Percentiles rank a stretch among this genome's conserved stretches.
phyloP scores from a whole-genome alignment of 2,329 filamentous ascomycete species.

The Sclerotiophoma versabilis region DNA sequence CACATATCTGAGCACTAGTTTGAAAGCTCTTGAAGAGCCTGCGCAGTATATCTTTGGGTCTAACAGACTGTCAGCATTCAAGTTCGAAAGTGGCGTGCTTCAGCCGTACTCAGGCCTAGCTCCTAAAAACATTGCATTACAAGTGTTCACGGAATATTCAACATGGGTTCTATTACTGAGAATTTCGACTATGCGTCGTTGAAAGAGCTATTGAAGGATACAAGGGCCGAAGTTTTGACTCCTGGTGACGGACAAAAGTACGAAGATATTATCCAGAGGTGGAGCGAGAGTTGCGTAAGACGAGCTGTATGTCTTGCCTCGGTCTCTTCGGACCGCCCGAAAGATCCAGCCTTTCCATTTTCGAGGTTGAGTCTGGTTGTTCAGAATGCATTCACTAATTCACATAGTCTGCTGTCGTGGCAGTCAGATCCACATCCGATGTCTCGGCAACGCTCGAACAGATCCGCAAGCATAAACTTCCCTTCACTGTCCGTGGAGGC shows the following conservation, averaged over 20 bases:
- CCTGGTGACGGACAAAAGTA: constrained; percentile 22
- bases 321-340: neutral
- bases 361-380: neutral
- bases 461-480: constrained; percentile 43
- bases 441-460: constrained; percentile 31
- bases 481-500: constrained; percentile 63
- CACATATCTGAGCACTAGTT: too few species aligned
- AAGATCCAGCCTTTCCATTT: neutral
- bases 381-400: neutral
- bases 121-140: too few species aligned
- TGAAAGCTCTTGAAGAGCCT: neutral
- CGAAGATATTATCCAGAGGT: constrained; percentile 23
- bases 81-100: neutral
- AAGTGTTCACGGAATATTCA: too few species aligned
- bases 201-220: constrained; percentile 24
- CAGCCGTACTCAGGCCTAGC: neutral
- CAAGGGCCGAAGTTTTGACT: constrained; percentile 17
- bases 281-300: constrained; percentile 24
- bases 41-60: neutral
- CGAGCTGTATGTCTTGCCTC: constrained; percentile 18
- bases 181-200: constrained; percentile 28
- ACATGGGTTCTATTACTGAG: constrained; percentile 17
- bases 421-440: constrained; percentile 21
- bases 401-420: constrained; percentile 5
- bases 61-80: neutral